Conservation (phyloP, 371 early-diverging fungal species). For the Zancudomyces culisetae region DNA sequence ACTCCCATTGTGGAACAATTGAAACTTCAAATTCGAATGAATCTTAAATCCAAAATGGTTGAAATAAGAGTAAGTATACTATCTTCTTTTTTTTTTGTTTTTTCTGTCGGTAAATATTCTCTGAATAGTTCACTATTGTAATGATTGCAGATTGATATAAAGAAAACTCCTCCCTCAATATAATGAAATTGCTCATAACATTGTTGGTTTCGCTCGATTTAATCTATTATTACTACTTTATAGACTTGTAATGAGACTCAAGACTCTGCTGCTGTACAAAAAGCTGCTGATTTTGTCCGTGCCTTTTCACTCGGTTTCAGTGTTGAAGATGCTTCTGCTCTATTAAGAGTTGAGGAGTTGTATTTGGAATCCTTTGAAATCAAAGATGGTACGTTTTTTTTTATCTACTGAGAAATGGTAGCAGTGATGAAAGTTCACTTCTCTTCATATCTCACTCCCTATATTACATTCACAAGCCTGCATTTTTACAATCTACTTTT, state of each 20-base stretch:
- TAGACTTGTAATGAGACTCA: constrained; percentile 62
- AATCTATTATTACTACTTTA: not conserved
- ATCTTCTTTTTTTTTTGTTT: not conserved
- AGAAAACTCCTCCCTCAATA: too few species aligned
- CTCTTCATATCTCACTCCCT: too few species aligned
- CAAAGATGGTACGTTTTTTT: constrained; percentile 45
- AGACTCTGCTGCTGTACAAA: constrained; percentile 77
- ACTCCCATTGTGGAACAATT: constrained; percentile 96
- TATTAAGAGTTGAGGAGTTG: constrained; percentile 86
- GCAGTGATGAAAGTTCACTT: too few species aligned
- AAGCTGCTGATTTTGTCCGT: constrained; percentile 83
- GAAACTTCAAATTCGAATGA: constrained; percentile 94
- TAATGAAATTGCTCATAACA: too few species aligned
- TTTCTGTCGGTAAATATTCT: not conserved
- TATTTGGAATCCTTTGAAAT: constrained; percentile 94
- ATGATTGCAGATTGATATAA: too few species aligned
- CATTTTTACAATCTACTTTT: too few species aligned
- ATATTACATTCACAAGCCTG: too few species aligned
- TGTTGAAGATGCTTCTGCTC: constrained; percentile 83
- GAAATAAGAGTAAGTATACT: constrained; percentile 40
- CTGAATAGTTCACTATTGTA: too few species aligned
- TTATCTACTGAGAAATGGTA: not conserved
- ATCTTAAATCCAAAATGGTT: constrained; percentile 67
- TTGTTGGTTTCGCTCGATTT: too few species aligned
- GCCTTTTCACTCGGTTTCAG: constrained; percentile 89